Percentiles rank a stretch among this genome's conserved stretches.
Conservation (phyloP, 495 filamentous ascomycete genomes). For the Daldinia loculata region DNA sequence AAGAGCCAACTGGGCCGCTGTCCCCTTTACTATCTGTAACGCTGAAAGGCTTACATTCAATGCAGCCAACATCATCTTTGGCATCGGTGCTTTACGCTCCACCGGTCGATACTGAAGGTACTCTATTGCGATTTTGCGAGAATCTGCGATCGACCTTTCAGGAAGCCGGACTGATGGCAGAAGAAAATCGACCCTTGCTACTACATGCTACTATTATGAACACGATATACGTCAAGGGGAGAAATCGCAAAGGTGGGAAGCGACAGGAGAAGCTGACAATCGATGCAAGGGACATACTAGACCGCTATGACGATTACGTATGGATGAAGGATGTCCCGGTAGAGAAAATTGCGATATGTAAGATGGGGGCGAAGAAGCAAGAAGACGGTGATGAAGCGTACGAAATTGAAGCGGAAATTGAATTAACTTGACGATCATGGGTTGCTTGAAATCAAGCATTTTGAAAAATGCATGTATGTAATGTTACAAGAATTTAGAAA, state of each 20-base stretch:
- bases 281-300: conserved; percentile 61
- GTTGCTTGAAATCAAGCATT: too few relatives aligned
- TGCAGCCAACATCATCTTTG: conserved; percentile 51
- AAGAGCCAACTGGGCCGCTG: conserved; percentile 14
- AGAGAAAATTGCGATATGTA: conserved; percentile 73
- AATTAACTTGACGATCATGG: conserved; percentile 28
- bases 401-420: conserved; percentile 61
- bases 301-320: conserved; percentile 59
- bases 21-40: conserved; percentile 49
- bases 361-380: conserved; percentile 77
- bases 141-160: conserved; percentile 67
- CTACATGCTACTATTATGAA: conserved; percentile 90
- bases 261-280: conserved; percentile 54
- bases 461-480: background rate
- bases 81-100: conserved; percentile 58
- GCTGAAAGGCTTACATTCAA: conserved; percentile 57
- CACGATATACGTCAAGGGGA: conserved; percentile 76
- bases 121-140: conserved; percentile 70
- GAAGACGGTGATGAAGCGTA: conserved; percentile 58
- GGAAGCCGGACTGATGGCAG: conserved; percentile 66
- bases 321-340: conserved; percentile 72
- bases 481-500: background rate
- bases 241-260: conserved; percentile 48
- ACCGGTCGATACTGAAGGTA: conserved; percentile 61
- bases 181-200: conserved; percentile 71